Base-by-base conservation (phyloP, 441 rosid genomes). In the Omphalea diandra region DNA sequence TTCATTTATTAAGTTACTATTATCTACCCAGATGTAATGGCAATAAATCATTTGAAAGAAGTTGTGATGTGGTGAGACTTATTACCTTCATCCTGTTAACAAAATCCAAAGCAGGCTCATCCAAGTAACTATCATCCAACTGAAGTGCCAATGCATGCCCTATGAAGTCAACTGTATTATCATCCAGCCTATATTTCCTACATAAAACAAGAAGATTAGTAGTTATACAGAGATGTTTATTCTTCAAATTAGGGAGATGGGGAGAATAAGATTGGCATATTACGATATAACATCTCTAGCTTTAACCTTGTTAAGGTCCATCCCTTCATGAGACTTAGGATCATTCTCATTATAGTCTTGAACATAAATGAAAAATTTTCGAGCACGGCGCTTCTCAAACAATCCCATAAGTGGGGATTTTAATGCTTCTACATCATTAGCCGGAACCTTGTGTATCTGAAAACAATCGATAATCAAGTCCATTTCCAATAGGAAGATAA, bases 131-230 rank as follows among this genome's bases (percentile, higher is more conserved):
- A 68, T 93, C 96, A 75, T 90, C 91, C 46, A 86, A n/a, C 50
- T 93, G 90, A 74, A 93, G 93, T 0, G 96, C 97, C 76, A 93
- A 74, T 1, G 96, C 92, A 86, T 93, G 97, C 71, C 97, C 97
- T 73, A 93, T 87, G 72, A 90, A 89, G 79, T 93, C 97, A 56
- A 89, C 71, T 40, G 93, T 90, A 79, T 93, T 84, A 73, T 87
- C 98, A 77, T 90, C 93, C 52, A 93, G 88, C 63, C 96, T 93
- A 59, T 83, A 88, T 83, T 88, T 93, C 68, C 97, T 90, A 82
- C 64, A 63, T 52, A 63, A 50, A 68, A 36, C 35, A 27, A 27
- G 2, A 54, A 54, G 4, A 54, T 54, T 14, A 3, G 53, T 49
- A 17, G 26, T 22, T 40, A 7, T 40, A 0, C 15, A 11, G 12